A percentile compares a stretch with the other conserved stretches of the same genome.
Evolutionary conservation across 345 rosid species (phyloP).

Genomic region (Boechera stricta): DNA sequence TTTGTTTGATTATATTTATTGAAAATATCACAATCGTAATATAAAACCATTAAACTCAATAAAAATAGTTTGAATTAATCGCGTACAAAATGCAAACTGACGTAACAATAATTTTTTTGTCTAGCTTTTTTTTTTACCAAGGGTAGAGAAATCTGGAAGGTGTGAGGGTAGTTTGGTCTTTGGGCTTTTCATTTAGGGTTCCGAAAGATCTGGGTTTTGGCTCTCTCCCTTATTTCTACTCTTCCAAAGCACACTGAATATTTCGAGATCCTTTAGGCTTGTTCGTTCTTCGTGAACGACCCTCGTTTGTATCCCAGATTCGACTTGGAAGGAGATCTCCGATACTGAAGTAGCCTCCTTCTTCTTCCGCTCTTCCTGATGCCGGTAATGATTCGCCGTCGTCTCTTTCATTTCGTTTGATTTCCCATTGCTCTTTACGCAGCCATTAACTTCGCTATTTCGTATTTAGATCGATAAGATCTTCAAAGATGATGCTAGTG

Average conservation of each 20-base stretch:
- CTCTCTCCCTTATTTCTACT: conserved; percentile 26
- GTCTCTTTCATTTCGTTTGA: conserved; percentile 9
- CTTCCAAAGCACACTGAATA: not conserved
- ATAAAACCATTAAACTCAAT: not conserved
- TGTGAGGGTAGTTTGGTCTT: conserved; percentile 33
- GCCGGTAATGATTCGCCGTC: conserved; percentile 42
- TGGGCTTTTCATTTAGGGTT: conserved; percentile 37
- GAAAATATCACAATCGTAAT: not conserved
- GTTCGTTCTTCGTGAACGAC: conserved; percentile 5
- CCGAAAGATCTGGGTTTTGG: conserved; percentile 37
- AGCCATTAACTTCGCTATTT: not conserved
- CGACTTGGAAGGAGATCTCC: conserved; percentile 19
- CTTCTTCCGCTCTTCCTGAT: conserved; percentile 34
- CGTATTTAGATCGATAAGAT: conserved; percentile 63
- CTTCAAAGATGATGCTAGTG: conserved; percentile 89
- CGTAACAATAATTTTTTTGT: not conserved
- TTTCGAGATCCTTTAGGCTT: conserved; percentile 4
- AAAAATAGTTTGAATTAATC: not conserved
- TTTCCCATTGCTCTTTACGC: not conserved
- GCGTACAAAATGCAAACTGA: too few relatives aligned
- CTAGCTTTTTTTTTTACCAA: not conserved
- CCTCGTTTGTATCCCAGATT: conserved; percentile 22
- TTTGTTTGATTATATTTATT: too few relatives aligned
- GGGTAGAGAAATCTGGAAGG: not conserved
- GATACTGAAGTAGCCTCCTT: conserved; percentile 1